Conservation (phyloP, 306 rosid species). For the Clitoria ternatea region DNA sequence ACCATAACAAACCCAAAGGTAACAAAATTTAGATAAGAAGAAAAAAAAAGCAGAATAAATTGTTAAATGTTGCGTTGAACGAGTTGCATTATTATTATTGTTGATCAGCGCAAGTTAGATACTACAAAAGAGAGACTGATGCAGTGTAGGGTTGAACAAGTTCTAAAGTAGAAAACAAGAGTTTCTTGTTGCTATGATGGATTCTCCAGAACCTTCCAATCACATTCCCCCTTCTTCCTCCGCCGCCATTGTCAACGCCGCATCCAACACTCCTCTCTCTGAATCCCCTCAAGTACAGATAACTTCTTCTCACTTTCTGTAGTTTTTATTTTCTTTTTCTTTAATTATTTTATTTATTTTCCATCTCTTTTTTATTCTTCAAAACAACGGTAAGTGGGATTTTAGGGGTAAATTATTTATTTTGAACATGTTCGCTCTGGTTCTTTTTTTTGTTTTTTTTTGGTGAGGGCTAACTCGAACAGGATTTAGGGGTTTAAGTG, state of each 20-base stretch:
- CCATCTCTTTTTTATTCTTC: no score
- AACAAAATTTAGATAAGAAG: background rate
- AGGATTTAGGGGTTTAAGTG: background rate
- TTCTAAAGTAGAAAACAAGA: background rate
- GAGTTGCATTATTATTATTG: background rate
- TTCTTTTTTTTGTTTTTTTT: no score
- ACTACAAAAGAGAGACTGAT: background rate
- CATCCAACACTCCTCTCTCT: background rate
- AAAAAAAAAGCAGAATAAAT: background rate
- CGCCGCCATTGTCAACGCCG: background rate
- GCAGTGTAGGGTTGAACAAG: constrained; percentile 6
- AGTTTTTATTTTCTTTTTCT: background rate
- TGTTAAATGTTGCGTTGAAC: background rate
- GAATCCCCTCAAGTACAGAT: constrained; percentile 52
- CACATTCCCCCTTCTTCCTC: constrained; percentile 26
- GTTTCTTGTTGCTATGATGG: constrained; percentile 24
- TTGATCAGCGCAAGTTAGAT: background rate
- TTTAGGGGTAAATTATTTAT: no score
- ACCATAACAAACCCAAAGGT: background rate
- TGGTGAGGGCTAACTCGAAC: background rate
- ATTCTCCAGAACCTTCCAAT: constrained; percentile 43
- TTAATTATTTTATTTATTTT: no score
- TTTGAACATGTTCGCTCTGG: background rate
- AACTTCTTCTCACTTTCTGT: background rate
- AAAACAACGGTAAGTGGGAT: no score